Conservation (phyloP, 1,284 basidiomycete genomes). For the Sphagnurus paluster region DNA sequence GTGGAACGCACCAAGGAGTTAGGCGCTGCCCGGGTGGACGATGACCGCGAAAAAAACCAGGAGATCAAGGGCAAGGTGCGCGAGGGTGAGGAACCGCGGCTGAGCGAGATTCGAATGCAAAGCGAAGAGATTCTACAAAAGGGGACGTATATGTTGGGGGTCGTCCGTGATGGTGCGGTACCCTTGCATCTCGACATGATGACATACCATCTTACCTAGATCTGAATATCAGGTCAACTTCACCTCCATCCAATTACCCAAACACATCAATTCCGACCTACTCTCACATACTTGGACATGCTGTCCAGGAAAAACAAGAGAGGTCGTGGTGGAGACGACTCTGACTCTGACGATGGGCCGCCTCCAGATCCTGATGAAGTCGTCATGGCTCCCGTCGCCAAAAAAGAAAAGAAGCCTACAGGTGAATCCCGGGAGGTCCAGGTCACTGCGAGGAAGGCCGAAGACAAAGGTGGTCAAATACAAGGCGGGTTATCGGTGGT, state of each 20-base stretch:
- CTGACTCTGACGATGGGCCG: constrained; percentile 75
- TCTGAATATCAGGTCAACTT: constrained; percentile 51
- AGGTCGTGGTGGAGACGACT: constrained; percentile 52
- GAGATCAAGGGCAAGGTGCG: constrained; percentile 47
- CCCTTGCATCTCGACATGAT: not conserved
- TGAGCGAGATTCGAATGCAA: constrained; percentile 67
- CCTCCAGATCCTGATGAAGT: constrained; percentile 78
- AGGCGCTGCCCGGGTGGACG: constrained; percentile 62
- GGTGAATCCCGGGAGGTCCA: constrained; percentile 73
- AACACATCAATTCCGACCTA: constrained; percentile 77
- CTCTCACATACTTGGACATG: constrained; percentile 74
- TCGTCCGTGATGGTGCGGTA: constrained; percentile 65
- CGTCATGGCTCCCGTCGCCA: constrained; percentile 39
- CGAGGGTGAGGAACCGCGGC: constrained; percentile 56
- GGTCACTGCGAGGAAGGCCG: constrained; percentile 66
- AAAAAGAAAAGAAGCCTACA: constrained; percentile 59
- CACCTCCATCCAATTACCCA: constrained; percentile 77
- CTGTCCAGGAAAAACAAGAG: constrained; percentile 62
- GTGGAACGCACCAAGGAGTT: constrained; percentile 61
- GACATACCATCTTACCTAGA: constrained; percentile 1
- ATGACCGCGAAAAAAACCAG: constrained; percentile 75
- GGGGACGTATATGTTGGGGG: constrained; percentile 69
- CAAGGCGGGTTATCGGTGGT: constrained; percentile 63
- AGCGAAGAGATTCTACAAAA: constrained; percentile 69
- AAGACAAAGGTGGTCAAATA: constrained; percentile 52